phyloP scores from a whole-genome alignment of 192 early-diverging fungal species.

The Coemansia sp. region DNA sequence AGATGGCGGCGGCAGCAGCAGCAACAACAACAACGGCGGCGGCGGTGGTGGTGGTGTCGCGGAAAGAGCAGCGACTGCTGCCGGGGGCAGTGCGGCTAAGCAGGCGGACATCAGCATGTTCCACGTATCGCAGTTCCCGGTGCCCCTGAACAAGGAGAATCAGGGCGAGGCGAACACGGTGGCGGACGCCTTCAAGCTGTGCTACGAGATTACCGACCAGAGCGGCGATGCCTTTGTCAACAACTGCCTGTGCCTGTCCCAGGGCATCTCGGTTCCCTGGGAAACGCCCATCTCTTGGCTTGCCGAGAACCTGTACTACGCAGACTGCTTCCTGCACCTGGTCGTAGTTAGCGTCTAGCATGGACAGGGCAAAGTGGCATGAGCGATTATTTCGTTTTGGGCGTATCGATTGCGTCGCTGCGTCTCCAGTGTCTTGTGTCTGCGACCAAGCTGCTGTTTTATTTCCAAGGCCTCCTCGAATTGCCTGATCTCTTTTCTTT shows the following conservation, averaged over 20 bases:
- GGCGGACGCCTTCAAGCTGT: slow-evolving; percentile 45
- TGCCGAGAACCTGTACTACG: slow-evolving; percentile 68
- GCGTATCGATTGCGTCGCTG: too few species aligned
- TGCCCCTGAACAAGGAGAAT: slow-evolving; percentile 25
- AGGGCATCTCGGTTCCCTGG: slow-evolving; percentile 67
- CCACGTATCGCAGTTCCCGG: slow-evolving; percentile 43
- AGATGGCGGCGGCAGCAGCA: slow-evolving; percentile 1
- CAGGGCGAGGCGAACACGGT: slow-evolving; percentile 20
- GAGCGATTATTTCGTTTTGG: not conserved
- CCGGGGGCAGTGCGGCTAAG: not conserved
- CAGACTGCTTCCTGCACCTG: slow-evolving; percentile 83
- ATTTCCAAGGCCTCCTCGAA: too few species aligned
- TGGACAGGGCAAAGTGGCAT: not conserved
- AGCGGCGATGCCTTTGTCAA: slow-evolving; percentile 38
- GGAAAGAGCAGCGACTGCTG: slow-evolving; percentile 3
- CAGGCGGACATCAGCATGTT: slow-evolving; percentile 30
- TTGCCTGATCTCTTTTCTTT: too few species aligned
- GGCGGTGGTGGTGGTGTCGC: slow-evolving; percentile 7
- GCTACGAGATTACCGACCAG: slow-evolving; percentile 53
- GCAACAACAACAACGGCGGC: too few species aligned
- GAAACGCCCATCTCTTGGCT: slow-evolving; percentile 75
- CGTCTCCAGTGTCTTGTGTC: too few species aligned
- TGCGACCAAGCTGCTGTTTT: too few species aligned
- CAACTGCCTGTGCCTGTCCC: slow-evolving; percentile 58
- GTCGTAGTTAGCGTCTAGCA: slow-evolving; percentile 45